Percentiles rank a stretch among this genome's conserved stretches.
Evolutionary conservation across 768 basidiomycete species (phyloP).

Genomic region (Serendipita sp.): DNA sequence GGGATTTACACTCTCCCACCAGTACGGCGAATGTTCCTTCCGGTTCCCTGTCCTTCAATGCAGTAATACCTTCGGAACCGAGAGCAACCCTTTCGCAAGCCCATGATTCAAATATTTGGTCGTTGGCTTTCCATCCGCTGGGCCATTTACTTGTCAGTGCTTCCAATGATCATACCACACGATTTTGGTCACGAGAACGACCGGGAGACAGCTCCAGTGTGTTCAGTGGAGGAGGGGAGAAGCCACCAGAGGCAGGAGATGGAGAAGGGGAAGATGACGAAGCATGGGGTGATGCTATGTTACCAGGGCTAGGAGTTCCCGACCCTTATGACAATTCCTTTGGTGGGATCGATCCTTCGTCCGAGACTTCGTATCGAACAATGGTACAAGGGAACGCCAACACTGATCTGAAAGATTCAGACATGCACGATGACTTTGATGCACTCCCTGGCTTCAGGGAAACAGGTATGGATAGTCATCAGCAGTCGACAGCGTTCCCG

Average conservation of each 20-base stretch:
- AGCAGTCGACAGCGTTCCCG: not conserved
- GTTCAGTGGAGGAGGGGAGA: constrained; percentile 69
- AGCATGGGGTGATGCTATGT: constrained; percentile 46
- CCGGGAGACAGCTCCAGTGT: constrained; percentile 69
- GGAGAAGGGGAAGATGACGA: constrained; percentile 18
- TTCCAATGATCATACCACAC: constrained; percentile 95
- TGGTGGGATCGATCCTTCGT: not conserved
- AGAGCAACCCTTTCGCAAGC: constrained; percentile 84
- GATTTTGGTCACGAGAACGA: constrained; percentile 93
- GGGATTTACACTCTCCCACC: constrained; percentile 52
- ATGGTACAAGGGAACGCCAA: not conserved
- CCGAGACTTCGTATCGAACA: not conserved
- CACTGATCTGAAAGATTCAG: not conserved
- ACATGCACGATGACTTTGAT: not conserved
- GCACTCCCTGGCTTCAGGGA: not conserved
- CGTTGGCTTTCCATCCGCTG: constrained; percentile 85
- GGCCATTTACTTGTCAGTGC: constrained; percentile 88
- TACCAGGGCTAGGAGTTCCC: constrained; percentile 42
- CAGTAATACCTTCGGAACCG: constrained; percentile 33
- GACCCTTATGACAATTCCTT: not conserved
- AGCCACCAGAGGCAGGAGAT: constrained; percentile 55
- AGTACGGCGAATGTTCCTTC: constrained; percentile 16
- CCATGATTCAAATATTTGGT: constrained; percentile 97
- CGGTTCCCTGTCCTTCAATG: constrained; percentile 32
- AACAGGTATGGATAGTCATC: not conserved